Evolutionary conservation across 1,139 yeast species (phyloP).

Genomic region (Magnusiomyces fungicola): DNA sequence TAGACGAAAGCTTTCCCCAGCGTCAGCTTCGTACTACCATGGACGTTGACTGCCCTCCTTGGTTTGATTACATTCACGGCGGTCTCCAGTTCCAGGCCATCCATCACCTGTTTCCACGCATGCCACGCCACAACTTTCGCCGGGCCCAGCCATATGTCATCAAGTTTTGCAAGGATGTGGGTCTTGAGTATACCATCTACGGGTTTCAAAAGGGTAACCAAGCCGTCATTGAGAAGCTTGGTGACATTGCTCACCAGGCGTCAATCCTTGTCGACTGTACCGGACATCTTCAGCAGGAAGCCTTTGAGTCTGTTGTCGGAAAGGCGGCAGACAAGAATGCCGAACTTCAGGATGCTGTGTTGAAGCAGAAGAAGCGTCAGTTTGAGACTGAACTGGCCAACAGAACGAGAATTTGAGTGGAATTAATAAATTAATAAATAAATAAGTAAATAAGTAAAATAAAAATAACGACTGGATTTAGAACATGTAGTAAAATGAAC

Average conservation of each 20-base stretch:
- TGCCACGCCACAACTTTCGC: slow-evolving; percentile 83
- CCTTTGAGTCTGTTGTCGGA: slow-evolving; percentile 11
- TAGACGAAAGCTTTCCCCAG: slow-evolving; percentile 71
- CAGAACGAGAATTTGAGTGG: slow-evolving; percentile 9
- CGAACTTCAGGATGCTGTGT: slow-evolving; percentile 12
- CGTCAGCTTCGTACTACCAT: slow-evolving; percentile 84
- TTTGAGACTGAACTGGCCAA: slow-evolving; percentile 11
- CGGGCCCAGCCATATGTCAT: slow-evolving; percentile 64
- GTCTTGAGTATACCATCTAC: slow-evolving; percentile 73
- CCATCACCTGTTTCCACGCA: slow-evolving; percentile 82
- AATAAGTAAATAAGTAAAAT: background rate
- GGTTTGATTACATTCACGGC: slow-evolving; percentile 88
- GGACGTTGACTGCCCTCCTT: slow-evolving; percentile 92
- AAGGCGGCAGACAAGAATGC: slow-evolving; percentile 10
- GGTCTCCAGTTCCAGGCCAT: slow-evolving; percentile 89
- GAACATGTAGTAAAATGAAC: background rate
- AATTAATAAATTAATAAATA: background rate
- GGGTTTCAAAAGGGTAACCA: slow-evolving; percentile 77
- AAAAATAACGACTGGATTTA: too few relatives aligned
- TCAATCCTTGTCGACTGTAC: slow-evolving; percentile 63
- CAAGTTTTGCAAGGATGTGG: slow-evolving; percentile 69
- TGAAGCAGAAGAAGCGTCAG: slow-evolving; percentile 9
- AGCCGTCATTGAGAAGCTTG: slow-evolving; percentile 59
- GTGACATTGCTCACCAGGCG: slow-evolving; percentile 76
- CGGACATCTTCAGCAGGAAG: slow-evolving; percentile 30